Evolutionary conservation across 2,329 filamentous ascomycete genomes (phyloP).

Genomic region (Colletotrichum magnum): DNA sequence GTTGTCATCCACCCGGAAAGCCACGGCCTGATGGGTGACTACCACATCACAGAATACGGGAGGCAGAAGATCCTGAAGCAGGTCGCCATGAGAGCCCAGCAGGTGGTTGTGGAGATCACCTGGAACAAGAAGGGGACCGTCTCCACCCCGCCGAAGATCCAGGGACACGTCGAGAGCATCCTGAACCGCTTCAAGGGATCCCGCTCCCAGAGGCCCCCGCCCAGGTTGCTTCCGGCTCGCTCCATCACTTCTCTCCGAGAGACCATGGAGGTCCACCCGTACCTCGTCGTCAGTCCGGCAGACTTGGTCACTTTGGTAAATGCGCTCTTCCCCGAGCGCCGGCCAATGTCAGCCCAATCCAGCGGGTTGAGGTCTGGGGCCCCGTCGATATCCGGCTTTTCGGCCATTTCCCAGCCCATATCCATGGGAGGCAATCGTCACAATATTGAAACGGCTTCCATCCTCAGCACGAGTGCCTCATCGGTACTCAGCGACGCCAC

Average conservation of each 20-base stretch:
- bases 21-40: constrained; percentile 83
- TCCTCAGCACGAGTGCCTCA: constrained; percentile 80
- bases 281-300: constrained; percentile 82
- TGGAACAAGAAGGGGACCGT: constrained; percentile 77
- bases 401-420: constrained; percentile 76
- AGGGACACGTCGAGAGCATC: constrained; percentile 80
- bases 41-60: constrained; percentile 92
- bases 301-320: constrained; percentile 87
- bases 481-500: constrained; percentile 80
- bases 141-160: constrained; percentile 74
- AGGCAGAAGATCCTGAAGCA: constrained; percentile 85
- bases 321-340: constrained; percentile 83
- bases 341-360: constrained; percentile 74
- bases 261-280: constrained; percentile 84
- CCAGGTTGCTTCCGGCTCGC: constrained; percentile 78
- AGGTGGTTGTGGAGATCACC: constrained; percentile 82
- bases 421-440: constrained; percentile 71
- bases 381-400: constrained; percentile 78
- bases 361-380: constrained; percentile 76
- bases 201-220: constrained; percentile 61
- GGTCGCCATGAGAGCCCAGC: constrained; percentile 84
- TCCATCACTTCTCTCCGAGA: constrained; percentile 81
- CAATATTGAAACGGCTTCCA: constrained; percentile 76
- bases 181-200: constrained; percentile 73
- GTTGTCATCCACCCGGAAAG: constrained; percentile 92